Conservation (phyloP, 148 eudicot species). For the Simmondsia chinensis region DNA sequence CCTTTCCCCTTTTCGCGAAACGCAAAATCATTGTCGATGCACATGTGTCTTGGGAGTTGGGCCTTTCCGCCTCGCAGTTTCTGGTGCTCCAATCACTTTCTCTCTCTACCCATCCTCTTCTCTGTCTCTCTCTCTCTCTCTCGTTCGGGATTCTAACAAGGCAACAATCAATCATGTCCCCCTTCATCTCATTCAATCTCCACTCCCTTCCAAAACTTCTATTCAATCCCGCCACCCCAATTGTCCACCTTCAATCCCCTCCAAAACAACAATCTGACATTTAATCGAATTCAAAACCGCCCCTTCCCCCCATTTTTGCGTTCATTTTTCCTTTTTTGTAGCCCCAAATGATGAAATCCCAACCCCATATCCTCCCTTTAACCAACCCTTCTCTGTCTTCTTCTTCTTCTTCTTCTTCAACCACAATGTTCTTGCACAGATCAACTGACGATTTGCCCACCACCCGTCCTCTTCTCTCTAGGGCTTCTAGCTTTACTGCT, state of each 20-base stretch:
- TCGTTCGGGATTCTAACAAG: too few species aligned
- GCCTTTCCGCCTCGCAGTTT: too few species aligned
- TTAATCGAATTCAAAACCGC: background rate
- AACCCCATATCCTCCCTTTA: conserved; percentile 20
- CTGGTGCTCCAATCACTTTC: background rate
- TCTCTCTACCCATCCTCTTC: conserved; percentile 7
- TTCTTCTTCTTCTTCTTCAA: background rate
- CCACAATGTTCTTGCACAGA: conserved; percentile 13
- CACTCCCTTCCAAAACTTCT: too few species aligned
- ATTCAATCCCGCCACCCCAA: too few species aligned
- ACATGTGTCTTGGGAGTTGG: too few species aligned
- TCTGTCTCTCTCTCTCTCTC: background rate
- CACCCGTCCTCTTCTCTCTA: conserved; percentile 28
- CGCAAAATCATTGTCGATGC: too few species aligned
- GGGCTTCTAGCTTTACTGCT: conserved; percentile 27
- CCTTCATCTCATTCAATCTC: too few species aligned
- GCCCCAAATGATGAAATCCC: conserved; percentile 4
- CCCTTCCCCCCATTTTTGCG: background rate
- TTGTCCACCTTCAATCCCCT: too few species aligned
- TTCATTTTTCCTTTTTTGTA: background rate
- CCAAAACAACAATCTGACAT: background rate
- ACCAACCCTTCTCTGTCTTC: conserved; percentile 14
- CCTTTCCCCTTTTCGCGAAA: too few species aligned
- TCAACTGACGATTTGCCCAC: conserved; percentile 13
- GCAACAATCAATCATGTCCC: too few species aligned